A percentile compares a stretch with the other conserved stretches of the same genome.
Conservation (phyloP, 1,284 basidiomycete genomes). For the Psilocybe mexicana region DNA sequence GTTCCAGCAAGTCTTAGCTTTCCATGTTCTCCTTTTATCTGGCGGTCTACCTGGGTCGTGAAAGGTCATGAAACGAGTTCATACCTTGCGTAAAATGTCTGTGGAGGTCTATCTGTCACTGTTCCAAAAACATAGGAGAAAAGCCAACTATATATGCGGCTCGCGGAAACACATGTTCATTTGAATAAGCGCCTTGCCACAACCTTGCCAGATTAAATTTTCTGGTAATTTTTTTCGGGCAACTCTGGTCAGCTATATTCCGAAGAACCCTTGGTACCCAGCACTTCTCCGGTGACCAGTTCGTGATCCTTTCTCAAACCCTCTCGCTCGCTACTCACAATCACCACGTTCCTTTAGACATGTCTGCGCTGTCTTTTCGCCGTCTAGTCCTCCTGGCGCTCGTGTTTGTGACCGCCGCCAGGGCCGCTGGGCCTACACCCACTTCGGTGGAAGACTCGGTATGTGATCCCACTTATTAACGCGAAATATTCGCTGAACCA, state of each 20-base stretch:
- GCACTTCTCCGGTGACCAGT: neutral
- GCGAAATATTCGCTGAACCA: too few species aligned
- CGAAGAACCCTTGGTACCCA: neutral
- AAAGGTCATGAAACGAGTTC: too few species aligned
- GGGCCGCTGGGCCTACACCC: neutral
- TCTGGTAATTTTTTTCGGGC: neutral
- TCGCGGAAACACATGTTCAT: neutral
- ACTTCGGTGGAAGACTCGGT: neutral
- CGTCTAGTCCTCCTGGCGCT: neutral
- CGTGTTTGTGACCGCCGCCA: neutral
- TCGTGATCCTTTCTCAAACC: neutral
- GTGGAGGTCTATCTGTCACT: too few species aligned
- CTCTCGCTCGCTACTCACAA: neutral
- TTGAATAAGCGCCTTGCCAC: neutral
- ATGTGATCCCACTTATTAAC: neutral
- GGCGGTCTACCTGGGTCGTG: too few species aligned
- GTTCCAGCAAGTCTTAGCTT: too few species aligned
- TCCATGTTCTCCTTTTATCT: too few species aligned
- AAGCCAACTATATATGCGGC: neutral
- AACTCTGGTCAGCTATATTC: neutral
- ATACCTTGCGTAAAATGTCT: too few species aligned
- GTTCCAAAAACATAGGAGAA: neutral
- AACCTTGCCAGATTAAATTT: neutral
- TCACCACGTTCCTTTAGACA: neutral
- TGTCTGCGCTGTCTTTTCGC: neutral